Conservation (phyloP, 1,284 basidiomycete species). For the Vanrija sp. region DNA sequence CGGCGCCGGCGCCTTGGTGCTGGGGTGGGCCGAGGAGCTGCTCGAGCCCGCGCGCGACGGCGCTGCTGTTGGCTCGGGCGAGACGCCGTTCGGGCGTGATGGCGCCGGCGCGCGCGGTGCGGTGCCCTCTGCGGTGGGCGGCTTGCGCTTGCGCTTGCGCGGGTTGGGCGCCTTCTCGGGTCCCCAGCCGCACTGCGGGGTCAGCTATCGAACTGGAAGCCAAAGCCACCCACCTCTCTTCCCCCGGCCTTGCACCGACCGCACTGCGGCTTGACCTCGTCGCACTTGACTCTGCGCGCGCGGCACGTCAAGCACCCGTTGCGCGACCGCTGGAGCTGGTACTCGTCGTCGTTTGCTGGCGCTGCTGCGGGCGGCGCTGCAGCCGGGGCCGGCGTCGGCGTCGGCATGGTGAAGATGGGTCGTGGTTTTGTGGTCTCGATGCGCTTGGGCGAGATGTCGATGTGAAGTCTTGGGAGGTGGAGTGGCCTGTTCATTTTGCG, state of each 20-base stretch:
- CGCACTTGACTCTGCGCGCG: constrained; percentile 41
- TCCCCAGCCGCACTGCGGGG: constrained; percentile 13
- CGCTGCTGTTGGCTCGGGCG: background rate
- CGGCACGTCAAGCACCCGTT: constrained; percentile 41
- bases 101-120: background rate
- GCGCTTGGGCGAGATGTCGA: background rate
- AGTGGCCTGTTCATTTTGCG: too few species aligned
- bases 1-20: background rate
- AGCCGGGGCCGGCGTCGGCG: background rate
- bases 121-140: background rate
- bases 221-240: constrained; percentile 23
- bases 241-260: constrained; percentile 19
- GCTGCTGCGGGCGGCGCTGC: too few species aligned
- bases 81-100: background rate
- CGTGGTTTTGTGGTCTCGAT: background rate
- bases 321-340: constrained; percentile 18
- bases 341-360: background rate
- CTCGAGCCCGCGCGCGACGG: background rate
- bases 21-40: background rate
- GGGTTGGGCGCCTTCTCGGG: constrained; percentile 19
- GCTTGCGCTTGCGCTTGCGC: constrained; percentile 3
- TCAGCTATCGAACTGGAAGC: background rate
- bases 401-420: background rate
- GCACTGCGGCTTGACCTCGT: constrained; percentile 34
- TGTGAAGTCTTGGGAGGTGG: background rate